Evolutionary conservation across 2,329 filamentous ascomycete genomes (phyloP).

Genomic region (Claviceps quebecensis): DNA sequence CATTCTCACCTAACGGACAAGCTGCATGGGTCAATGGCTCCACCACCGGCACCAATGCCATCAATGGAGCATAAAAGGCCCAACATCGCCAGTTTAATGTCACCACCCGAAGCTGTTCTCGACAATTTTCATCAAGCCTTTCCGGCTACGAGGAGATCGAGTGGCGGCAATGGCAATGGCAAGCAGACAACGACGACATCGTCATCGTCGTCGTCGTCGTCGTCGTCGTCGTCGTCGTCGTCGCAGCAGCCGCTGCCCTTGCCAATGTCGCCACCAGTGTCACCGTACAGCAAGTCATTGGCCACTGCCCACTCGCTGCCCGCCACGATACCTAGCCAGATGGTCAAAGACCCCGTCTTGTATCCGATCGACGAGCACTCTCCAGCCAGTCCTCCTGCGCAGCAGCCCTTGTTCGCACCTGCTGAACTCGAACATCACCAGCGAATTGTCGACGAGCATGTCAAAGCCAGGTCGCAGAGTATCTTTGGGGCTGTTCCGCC

Average conservation of each 20-base stretch:
- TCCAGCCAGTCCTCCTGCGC: constrained; percentile 27
- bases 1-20: constrained; percentile 11
- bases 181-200: constrained; percentile 13
- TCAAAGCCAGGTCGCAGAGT: constrained; percentile 27
- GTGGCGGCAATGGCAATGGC: constrained; percentile 10
- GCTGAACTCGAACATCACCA: constrained; percentile 27
- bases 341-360: constrained; percentile 41
- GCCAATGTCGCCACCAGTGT: constrained; percentile 45
- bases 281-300: constrained; percentile 28
- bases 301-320: constrained; percentile 18
- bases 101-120: constrained; percentile 42
- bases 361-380: constrained; percentile 34
- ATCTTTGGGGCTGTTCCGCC: constrained; percentile 31
- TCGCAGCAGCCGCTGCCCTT: constrained; percentile 23
- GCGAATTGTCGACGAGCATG: constrained; percentile 36
- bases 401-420: constrained; percentile 34
- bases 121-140: constrained; percentile 34
- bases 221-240: constrained; percentile 21
- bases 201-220: constrained; percentile 6
- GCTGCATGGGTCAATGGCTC: constrained; percentile 15
- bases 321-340: constrained; percentile 15
- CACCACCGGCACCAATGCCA: constrained; percentile 11
- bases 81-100: constrained; percentile 44
- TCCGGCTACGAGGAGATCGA: constrained; percentile 5
- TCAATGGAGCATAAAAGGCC: constrained; percentile 24